Base-by-base conservation (phyloP, 805 yeast genomes). In the Candida nanaspora region DNA sequence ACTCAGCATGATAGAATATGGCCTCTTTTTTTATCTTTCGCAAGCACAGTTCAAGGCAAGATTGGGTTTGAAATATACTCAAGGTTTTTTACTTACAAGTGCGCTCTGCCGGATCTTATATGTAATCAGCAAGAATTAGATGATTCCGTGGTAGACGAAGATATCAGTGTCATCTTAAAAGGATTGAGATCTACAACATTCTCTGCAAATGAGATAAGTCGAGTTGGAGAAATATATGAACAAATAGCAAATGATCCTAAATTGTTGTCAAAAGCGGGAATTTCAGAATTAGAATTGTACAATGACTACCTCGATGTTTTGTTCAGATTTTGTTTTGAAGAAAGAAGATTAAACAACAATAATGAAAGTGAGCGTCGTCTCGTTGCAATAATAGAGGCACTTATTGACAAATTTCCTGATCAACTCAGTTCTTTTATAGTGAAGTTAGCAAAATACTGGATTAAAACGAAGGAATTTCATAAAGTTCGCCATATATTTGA, bases 1-100 rank as follows among this genome's bases (percentile, higher is more conserved):
- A 54, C 73, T 0, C 79, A 76, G 42, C 87, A 80, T 55, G 69
- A 69, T 4, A 46, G 63, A 23, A 69, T 82, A 26, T 74, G 93
- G 74, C 61, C 68, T 1, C 52, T 70, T 44, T 83, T 76, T 42
- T 60, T 82, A 34, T 48, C 61, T 18, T 76, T 69, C 57, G 76
- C 77, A 1, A 61, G 61, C 35, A 38, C 45, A 1, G 60, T 68
- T 19, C 72, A 70, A 3, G 81, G 76, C 1, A 39, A 30, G 4
- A 63, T 71, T 1, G 65, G 57, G 1, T 62, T 62, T 21, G 20
- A 35, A 10, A 52, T 69, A 4, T 65, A 61, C 53, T 46, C 43
- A 23, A 47, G 73, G 30, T 70, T 62, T 43, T 45, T 53, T 48
- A 35, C 41, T n/a, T 51, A 51, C 41, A 43, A 46, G 31, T 19